Evolutionary conservation across 345 rosid species (phyloP).

Genomic region (Eucalyptus virginea): DNA sequence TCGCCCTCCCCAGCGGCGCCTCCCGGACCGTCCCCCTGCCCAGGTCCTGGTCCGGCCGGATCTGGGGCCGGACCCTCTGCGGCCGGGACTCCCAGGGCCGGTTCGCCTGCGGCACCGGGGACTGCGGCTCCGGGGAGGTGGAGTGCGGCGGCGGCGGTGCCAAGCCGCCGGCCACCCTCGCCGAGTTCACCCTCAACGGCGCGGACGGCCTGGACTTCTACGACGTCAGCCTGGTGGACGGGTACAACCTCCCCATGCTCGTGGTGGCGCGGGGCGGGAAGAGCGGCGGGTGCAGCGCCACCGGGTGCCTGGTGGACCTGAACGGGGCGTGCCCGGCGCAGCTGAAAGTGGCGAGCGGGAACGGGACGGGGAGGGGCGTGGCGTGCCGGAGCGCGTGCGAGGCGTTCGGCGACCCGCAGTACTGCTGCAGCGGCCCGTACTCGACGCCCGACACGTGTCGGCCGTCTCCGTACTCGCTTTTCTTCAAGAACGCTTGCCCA

Average conservation of each 20-base stretch:
- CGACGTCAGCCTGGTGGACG: constrained; percentile 31
- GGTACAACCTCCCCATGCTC: constrained; percentile 22
- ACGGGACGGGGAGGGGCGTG: neutral
- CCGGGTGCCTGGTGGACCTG: constrained; percentile 75
- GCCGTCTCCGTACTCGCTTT: constrained; percentile 51
- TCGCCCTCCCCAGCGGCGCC: constrained; percentile 41
- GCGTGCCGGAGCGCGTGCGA: constrained; percentile 94
- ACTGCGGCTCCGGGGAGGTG: constrained; percentile 63
- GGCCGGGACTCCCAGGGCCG: constrained; percentile 15
- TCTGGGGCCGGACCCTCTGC: constrained; percentile 76
- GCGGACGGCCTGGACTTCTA: constrained; percentile 64
- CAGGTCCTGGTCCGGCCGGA: constrained; percentile 69
- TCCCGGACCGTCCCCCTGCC: constrained; percentile 53
- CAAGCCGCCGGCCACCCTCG: constrained; percentile 76
- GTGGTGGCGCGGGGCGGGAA: constrained; percentile 34
- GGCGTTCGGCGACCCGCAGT: constrained; percentile 60
- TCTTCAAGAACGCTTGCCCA: constrained; percentile 82
- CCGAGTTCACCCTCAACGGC: constrained; percentile 86
- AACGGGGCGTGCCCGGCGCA: constrained; percentile 73
- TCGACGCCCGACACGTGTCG: constrained; percentile 72
- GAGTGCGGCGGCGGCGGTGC: constrained; percentile 72
- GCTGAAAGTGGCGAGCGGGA: constrained; percentile 26
- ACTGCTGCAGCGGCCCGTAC: constrained; percentile 69
- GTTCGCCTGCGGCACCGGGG: constrained; percentile 64
- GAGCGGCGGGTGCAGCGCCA: constrained; percentile 63